Conservation (phyloP, 768 basidiomycete species). For the Boletellus sp. region DNA sequence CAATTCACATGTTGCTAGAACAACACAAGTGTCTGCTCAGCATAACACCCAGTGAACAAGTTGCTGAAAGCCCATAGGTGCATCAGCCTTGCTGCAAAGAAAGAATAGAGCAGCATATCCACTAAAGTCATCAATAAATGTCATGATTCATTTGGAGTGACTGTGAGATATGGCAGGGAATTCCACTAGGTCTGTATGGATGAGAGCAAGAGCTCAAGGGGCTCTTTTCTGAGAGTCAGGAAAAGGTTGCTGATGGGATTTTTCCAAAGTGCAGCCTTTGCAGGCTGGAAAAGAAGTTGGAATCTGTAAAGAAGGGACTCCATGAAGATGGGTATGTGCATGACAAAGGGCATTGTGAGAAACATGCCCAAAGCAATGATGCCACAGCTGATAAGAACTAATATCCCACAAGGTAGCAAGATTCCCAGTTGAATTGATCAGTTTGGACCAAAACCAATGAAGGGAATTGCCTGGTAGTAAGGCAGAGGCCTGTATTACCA, state of each 20-base stretch:
- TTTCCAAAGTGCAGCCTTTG: no score
- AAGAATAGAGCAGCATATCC: not conserved
- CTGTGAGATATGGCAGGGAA: not conserved
- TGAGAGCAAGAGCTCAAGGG: not conserved
- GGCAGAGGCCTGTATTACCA: not conserved
- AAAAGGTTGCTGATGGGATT: not conserved
- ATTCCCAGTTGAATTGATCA: not conserved
- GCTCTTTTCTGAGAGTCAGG: not conserved
- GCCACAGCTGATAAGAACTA: not conserved
- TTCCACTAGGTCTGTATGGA: not conserved
- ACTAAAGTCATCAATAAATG: not conserved
- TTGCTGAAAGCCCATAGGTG: not conserved
- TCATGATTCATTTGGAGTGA: not conserved
- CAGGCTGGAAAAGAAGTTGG: no score
- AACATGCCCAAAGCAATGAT: not conserved
- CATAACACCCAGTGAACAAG: not conserved
- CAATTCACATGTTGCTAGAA: no score
- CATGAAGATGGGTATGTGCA: no score
- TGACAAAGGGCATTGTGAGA: not conserved
- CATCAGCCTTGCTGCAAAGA: not conserved
- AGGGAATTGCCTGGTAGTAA: not conserved
- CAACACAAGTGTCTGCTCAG: no score
- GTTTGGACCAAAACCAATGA: not conserved
- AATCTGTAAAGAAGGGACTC: no score
- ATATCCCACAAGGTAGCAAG: not conserved